Evolutionary conservation across 1,284 basidiomycete species (phyloP).

Genomic region (Moesziomyces sp.): DNA sequence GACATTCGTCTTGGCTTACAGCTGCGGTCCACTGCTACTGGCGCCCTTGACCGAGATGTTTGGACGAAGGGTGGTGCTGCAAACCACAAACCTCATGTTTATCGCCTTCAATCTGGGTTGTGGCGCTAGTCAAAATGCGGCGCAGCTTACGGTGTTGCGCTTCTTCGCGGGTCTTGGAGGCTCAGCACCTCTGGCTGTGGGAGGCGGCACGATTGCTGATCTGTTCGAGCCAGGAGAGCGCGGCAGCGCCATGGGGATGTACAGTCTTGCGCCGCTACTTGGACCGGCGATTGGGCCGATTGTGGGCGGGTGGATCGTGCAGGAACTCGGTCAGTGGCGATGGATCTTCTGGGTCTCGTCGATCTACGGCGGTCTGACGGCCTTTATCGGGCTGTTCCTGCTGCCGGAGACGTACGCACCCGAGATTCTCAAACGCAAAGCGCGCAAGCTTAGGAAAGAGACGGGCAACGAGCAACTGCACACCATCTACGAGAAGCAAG

Average conservation of each 20-base stretch:
- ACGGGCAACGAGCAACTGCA: slow-evolving; percentile 59
- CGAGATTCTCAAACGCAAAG: slow-evolving; percentile 60
- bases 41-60: slow-evolving; percentile 74
- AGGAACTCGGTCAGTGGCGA: slow-evolving; percentile 41
- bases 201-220: slow-evolving; percentile 72
- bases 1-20: slow-evolving; percentile 58
- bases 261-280: slow-evolving; percentile 71
- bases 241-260: slow-evolving; percentile 77
- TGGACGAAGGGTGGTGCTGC: slow-evolving; percentile 63
- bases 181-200: slow-evolving; percentile 70
- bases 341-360: slow-evolving; percentile 55
- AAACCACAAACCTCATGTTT: slow-evolving; percentile 54
- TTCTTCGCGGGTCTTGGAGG: slow-evolving; percentile 77
- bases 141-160: slow-evolving; percentile 71
- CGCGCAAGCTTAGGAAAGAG: slow-evolving; percentile 70
- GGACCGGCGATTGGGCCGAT: slow-evolving; percentile 55
- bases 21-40: slow-evolving; percentile 54
- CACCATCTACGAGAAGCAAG: slow-evolving; percentile 57
- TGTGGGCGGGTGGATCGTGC: slow-evolving; percentile 50
- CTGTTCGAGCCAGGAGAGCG: slow-evolving; percentile 77
- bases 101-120: slow-evolving; percentile 62
- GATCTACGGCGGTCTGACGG: slow-evolving; percentile 50
- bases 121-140: slow-evolving; percentile 37
- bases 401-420: slow-evolving; percentile 68
- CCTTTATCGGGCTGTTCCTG: slow-evolving; percentile 49